Evolutionary conservation across 2,329 filamentous ascomycete genomes (phyloP).

Genomic region (Magnaporthiopsis incrustans): DNA sequence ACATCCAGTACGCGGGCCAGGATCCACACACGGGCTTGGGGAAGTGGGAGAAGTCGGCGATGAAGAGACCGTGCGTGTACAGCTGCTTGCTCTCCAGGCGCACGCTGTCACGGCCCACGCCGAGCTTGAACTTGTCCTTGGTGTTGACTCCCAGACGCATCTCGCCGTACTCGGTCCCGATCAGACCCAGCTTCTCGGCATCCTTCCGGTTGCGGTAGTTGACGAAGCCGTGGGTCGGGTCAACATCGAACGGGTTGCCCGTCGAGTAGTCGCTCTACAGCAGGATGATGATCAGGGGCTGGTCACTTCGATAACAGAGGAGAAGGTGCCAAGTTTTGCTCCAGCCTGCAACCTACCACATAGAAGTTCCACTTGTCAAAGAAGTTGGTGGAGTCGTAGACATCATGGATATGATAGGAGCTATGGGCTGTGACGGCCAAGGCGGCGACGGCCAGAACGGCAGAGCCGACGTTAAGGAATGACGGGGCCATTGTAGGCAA

Average conservation of each 20-base stretch:
- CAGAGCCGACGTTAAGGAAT: conserved; percentile 29
- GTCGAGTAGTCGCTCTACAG: conserved; percentile 13
- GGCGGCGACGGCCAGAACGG: conserved; percentile 25
- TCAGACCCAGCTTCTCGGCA: conserved; percentile 27
- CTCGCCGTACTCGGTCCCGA: conserved; percentile 22
- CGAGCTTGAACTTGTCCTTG: conserved; percentile 16
- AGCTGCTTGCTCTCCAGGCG: conserved; percentile 54
- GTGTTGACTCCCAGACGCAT: conserved; percentile 33
- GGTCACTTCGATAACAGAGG: not conserved
- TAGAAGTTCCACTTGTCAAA: conserved; percentile 39
- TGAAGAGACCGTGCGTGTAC: conserved; percentile 60
- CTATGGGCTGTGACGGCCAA: conserved; percentile 23
- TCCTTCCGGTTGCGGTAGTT: conserved; percentile 34
- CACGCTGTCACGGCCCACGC: conserved; percentile 45
- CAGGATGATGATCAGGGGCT: not conserved
- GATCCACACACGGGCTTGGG: conserved; percentile 57
- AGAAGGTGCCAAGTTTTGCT: not conserved
- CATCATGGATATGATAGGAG: conserved; percentile 30
- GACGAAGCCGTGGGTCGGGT: conserved; percentile 61
- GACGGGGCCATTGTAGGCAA: conserved; percentile 31
- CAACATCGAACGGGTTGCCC: conserved; percentile 23
- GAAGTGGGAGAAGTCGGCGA: conserved; percentile 63
- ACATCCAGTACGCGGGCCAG: conserved; percentile 62
- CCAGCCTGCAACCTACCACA: conserved; percentile 18
- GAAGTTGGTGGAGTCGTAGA: conserved; percentile 36